Percentiles rank a stretch among this genome's conserved stretches.
These are phyloP conservation scores for Candida loeiensis DNA, from an alignment of 805 yeast genomes.

Conservation along the genomic window DNA sequence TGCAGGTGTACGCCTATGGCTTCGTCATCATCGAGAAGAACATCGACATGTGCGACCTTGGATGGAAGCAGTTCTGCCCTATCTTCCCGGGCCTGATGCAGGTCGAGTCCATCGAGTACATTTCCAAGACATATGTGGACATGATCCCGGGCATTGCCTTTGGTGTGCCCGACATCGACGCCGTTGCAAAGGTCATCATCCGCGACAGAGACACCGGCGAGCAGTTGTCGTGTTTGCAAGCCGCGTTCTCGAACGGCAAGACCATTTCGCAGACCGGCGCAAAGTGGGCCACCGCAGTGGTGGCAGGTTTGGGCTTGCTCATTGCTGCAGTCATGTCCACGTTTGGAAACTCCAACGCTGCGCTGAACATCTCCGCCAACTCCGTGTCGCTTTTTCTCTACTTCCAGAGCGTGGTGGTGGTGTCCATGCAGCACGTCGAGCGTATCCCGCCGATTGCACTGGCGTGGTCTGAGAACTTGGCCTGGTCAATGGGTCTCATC, in stretches of 20 bases:
- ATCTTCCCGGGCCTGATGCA: slow-evolving; percentile 77
- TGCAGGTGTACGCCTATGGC: slow-evolving; percentile 83
- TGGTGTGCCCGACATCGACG: slow-evolving; percentile 83
- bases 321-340: slow-evolving; percentile 79
- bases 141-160: slow-evolving; percentile 82
- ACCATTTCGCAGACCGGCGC: slow-evolving; percentile 61
- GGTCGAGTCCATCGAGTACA: slow-evolving; percentile 65
- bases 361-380: slow-evolving; percentile 84
- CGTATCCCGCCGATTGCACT: slow-evolving; percentile 88
- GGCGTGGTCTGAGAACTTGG: slow-evolving; percentile 87
- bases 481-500: slow-evolving; percentile 94
- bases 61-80: slow-evolving; percentile 90
- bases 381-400: slow-evolving; percentile 79
- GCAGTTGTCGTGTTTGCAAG: slow-evolving; percentile 69
- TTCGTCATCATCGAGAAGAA: slow-evolving; percentile 57
- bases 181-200: slow-evolving; percentile 58
- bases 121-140: slow-evolving; percentile 45
- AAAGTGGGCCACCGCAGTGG: slow-evolving; percentile 90
- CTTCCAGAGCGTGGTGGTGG: slow-evolving; percentile 83
- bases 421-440: slow-evolving; percentile 81
- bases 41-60: slow-evolving; percentile 61
- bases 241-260: slow-evolving; percentile 70
- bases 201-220: slow-evolving; percentile 39
- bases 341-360: slow-evolving; percentile 84
- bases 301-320: slow-evolving; percentile 84